A percentile compares a stretch with the other conserved stretches of the same genome.
These are phyloP conservation scores for Calonectria pseudoreteaudii DNA, from an alignment of 2,329 filamentous ascomycete species.

Conservation along the genomic window DNA sequence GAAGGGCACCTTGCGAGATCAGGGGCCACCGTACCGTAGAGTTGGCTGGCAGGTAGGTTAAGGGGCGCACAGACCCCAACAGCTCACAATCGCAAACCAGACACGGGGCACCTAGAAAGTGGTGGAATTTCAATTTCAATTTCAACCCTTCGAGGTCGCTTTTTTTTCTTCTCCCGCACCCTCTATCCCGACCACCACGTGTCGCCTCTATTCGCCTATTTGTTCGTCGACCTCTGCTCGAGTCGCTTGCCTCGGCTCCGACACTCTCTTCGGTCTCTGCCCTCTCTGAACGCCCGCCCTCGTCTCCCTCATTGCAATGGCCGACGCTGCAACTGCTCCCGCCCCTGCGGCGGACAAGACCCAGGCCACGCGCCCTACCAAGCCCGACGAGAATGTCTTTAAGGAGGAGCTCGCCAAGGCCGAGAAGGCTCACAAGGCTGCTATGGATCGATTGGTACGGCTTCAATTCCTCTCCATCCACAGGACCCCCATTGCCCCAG, in stretches of 20 bases:
- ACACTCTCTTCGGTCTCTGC: slow-evolving; percentile 25
- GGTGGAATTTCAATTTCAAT: slow-evolving; percentile 41
- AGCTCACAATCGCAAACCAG: slow-evolving; percentile 41
- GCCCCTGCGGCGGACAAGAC: slow-evolving; percentile 55
- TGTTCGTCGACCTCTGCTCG: slow-evolving; percentile 24
- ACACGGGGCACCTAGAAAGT: slow-evolving; percentile 44
- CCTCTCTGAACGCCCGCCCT: slow-evolving; percentile 17
- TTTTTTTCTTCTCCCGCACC: slow-evolving; percentile 30
- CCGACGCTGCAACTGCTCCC: slow-evolving; percentile 59
- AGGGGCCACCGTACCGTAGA: background rate
- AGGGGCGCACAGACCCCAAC: slow-evolving; percentile 40
- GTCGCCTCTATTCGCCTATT: slow-evolving; percentile 24
- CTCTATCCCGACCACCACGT: slow-evolving; percentile 24
- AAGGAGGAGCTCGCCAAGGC: slow-evolving; percentile 82
- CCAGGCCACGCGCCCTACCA: slow-evolving; percentile 74
- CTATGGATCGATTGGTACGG: slow-evolving; percentile 71
- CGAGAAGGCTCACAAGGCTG: slow-evolving; percentile 86
- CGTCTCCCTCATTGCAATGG: slow-evolving; percentile 53
- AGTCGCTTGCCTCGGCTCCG: slow-evolving; percentile 31
- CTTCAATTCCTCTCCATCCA: slow-evolving; percentile 23
- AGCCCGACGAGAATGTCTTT: slow-evolving; percentile 88
- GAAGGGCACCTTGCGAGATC: background rate
- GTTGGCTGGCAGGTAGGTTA: slow-evolving; percentile 17
- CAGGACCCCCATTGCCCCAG: slow-evolving; percentile 22
- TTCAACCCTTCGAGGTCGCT: slow-evolving; percentile 28